Evolutionary conservation across 805 yeast genomes (phyloP), one percentile per base, ranked within the genome.

Genomic region (Candida wancherniae): DNA sequence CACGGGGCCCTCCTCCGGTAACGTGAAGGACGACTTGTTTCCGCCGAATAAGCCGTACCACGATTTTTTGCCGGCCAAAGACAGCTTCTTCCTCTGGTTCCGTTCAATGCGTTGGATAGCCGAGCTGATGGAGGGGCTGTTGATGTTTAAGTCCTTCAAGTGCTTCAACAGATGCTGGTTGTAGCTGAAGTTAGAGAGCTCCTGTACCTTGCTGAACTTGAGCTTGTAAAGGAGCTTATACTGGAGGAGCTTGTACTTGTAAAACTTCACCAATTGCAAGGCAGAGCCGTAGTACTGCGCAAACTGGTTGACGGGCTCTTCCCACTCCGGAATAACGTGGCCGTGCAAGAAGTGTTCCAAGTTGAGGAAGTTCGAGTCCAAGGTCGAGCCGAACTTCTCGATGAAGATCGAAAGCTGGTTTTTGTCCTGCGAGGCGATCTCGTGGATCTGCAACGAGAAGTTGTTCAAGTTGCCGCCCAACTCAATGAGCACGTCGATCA

Each of bases 391-490:
- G 40, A 73, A 70, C 30, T 58, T 60, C 46, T 75, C 80, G 22
- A 73, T 61, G 4, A 53, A 33, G 19, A 49, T 39, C 23, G 64
- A 55, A 9, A 62, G 47, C 31, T 48, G 45, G 26, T 55, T 52
- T 12, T 49, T 34, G 29, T 37, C 59, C 36, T 16, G 34, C n/a
- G 28, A 24, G 25, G 24, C 31, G 37, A 40, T 40, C 51, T 53
- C 47, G 25, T 61, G 63, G 12, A 57, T 63, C 61, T 55, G 64
- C 19, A 75, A 60, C 13, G 77, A 69, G 41, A 74, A 72, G 37
- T 74, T 70, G 48, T 75, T 75, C 43, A 73, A 61, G 43, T 71
- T 70, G 3, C 77, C 78, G 13, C 80, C 80, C 29, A 75, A 54
- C 45, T 73, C 77, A 9, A 73, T 62, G 40, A 73, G 45, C 4